Conservation (phyloP, 768 basidiomycete species). For the Vararia minispora region DNA sequence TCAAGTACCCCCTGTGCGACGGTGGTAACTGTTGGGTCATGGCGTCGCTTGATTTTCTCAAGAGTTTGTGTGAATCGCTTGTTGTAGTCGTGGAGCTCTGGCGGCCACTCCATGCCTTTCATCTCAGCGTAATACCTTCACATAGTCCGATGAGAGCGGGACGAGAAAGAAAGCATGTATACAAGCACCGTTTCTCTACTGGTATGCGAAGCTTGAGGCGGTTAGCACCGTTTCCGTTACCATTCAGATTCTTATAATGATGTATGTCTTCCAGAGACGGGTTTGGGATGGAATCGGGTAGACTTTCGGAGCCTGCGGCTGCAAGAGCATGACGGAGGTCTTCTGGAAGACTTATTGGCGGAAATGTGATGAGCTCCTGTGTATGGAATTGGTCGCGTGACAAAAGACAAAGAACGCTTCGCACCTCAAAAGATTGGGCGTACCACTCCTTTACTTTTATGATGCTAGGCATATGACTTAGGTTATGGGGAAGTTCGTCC, state of each 20-base stretch:
- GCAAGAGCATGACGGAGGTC: conserved; percentile 59
- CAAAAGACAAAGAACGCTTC: conserved; percentile 14
- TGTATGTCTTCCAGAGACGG: conserved; percentile 49
- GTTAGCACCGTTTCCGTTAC: conserved; percentile 28
- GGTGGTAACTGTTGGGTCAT: conserved; percentile 96
- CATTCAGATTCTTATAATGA: conserved; percentile 18
- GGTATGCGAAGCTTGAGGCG: conserved; percentile 66
- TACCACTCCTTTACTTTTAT: conserved; percentile 98
- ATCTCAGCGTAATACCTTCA: conserved; percentile 80
- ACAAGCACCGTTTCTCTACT: conserved; percentile 64
- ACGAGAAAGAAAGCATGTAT: conserved; percentile 5
- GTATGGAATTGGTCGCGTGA: conserved; percentile 3
- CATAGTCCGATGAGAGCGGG: conserved; percentile 5
- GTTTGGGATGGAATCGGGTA: conserved; percentile 75
- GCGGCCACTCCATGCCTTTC: conserved; percentile 66
- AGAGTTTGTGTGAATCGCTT: conserved; percentile 78
- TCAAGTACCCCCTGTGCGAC: conserved; percentile 94
- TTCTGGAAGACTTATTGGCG: conserved; percentile 57
- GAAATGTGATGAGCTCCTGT: conserved; percentile 86
- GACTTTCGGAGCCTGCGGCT: conserved; percentile 31
- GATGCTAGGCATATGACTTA: conserved; percentile 87
- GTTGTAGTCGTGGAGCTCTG: conserved; percentile 91
- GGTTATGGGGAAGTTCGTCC: conserved; percentile 84
- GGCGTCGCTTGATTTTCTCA: conserved; percentile 83
- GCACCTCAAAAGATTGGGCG: conserved; percentile 93